Percentiles rank a stretch among this genome's conserved stretches.
Conservation (phyloP, 2,329 filamentous ascomycete genomes). For the Xylaria multiplex region DNA sequence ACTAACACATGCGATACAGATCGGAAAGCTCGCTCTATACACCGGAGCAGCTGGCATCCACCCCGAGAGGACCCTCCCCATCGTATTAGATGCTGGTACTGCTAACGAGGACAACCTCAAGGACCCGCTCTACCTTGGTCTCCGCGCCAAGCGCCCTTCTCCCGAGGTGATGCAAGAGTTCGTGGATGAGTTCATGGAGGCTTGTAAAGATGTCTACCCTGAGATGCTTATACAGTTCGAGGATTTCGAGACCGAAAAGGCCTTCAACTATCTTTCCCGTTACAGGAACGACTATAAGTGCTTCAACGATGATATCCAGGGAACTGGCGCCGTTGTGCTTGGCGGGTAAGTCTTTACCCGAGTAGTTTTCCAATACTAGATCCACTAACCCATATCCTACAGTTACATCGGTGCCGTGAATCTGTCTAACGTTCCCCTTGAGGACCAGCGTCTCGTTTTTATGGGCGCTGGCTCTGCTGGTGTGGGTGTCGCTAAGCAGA, state of each 20-base stretch:
- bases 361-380: background rate
- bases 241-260: constrained; percentile 92
- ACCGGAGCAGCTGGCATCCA: constrained; percentile 94
- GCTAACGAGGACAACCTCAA: constrained; percentile 73
- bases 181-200: constrained; percentile 97
- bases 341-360: constrained; percentile 68
- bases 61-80: constrained; percentile 82
- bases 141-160: constrained; percentile 82
- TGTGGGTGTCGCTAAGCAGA: constrained; percentile 96
- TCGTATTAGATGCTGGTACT: constrained; percentile 74
- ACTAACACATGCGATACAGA: constrained; percentile 55
- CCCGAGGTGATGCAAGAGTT: constrained; percentile 86
- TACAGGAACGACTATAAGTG: constrained; percentile 91
- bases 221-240: constrained; percentile 88
- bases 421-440: constrained; percentile 82
- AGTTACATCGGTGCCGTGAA: constrained; percentile 78
- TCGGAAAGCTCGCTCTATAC: constrained; percentile 95
- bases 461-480: constrained; percentile 95
- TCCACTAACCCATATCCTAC: constrained; percentile 33
- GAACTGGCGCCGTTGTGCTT: constrained; percentile 93
- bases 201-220: constrained; percentile 77
- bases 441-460: constrained; percentile 95
- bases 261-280: constrained; percentile 90
- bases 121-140: constrained; percentile 87
- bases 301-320: constrained; percentile 99